Evolutionary conservation across 495 filamentous ascomycete genomes (phyloP), one percentile per base, ranked within the genome.

Genomic region (Parathielavia hyrcaniae): DNA sequence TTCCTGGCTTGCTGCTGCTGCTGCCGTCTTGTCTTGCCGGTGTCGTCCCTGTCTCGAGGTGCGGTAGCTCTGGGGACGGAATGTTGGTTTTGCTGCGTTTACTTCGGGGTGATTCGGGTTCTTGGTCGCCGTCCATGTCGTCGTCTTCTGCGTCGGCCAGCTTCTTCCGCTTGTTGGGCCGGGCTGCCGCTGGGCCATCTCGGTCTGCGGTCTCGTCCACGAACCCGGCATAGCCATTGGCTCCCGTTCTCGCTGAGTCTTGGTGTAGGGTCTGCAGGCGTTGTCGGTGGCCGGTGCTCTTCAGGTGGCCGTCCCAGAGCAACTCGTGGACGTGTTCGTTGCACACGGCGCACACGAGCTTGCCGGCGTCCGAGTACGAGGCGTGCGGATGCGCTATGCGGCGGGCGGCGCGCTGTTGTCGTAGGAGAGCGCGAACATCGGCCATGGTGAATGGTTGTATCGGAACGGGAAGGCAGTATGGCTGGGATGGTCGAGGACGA

Each of bases 351-450:
- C 85, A 86, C 53, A 80, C 66, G 8, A 88, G 73, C 56, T 78
- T 82, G 40, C 84, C 82, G 32, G 78, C 73, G 59, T 79, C 73
- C 0, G 84, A 79, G 64, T 86, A 86, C 53, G 73, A 72, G 36
- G 84, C 80, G 64, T 86, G 71, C 0, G 82, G 83, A 57, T 87
- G 85, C 10, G 82, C 78, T 59, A 89, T 85, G 64, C 86, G 83
- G 60, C 90, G 85, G 48, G 84, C 81, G 50, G 83, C 84, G 65
- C 90, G 86, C 72, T 95, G 88, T 68, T 83, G 87, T 62, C 89
- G 86, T 46, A 95, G 82, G 17, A 95, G 78, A 19, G 89, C 82
- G 45, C 90, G 86, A 16, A 91, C 86, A 67, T 95, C 89, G 60
- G 90, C 82, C 90, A 96, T 96, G 53, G 60, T 14, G 41, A 6